Evolutionary conservation across 1,284 basidiomycete species (phyloP).

Genomic region (Melampsora occidentalis): DNA sequence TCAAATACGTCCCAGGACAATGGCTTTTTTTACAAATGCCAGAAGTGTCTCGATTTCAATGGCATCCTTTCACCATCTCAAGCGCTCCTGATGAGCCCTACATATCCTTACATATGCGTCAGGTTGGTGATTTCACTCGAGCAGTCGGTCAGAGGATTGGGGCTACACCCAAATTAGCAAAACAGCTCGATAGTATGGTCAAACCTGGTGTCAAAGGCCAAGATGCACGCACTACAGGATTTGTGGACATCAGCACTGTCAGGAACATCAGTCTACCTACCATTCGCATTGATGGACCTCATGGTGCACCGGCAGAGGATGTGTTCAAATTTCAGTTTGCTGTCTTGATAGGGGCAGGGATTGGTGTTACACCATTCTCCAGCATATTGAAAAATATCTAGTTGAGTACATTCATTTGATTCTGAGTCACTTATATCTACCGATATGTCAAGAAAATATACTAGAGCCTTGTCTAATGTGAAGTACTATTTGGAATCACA

Average conservation of each 20-base stretch:
- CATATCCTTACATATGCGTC: constrained; percentile 81
- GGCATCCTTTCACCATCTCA: constrained; percentile 84
- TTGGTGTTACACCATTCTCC: constrained; percentile 79
- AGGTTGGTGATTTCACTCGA: constrained; percentile 81
- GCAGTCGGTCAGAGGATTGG: constrained; percentile 76
- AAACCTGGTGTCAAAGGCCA: constrained; percentile 65
- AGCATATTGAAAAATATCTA: constrained; percentile 88
- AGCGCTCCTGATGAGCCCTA: constrained; percentile 87
- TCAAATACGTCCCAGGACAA: constrained; percentile 83
- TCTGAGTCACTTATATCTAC: not conserved
- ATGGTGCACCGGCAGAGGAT: constrained; percentile 83
- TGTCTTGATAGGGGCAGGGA: constrained; percentile 80
- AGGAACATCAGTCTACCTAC: constrained; percentile 60
- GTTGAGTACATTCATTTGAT: constrained; percentile 51
- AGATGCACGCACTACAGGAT: constrained; percentile 65
- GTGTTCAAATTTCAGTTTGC: constrained; percentile 81
- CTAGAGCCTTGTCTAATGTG: constrained; percentile 34
- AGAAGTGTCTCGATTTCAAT: constrained; percentile 74
- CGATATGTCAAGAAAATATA: not conserved
- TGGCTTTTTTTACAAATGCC: constrained; percentile 86
- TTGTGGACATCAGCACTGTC: constrained; percentile 65
- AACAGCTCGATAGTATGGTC: constrained; percentile 68
- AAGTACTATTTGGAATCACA: not conserved
- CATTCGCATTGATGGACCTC: constrained; percentile 77
- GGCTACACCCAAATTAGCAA: constrained; percentile 70